phyloP scores from a whole-genome alignment of 2,329 filamentous ascomycete genomes.

The Sarocladiaceae sp. region DNA sequence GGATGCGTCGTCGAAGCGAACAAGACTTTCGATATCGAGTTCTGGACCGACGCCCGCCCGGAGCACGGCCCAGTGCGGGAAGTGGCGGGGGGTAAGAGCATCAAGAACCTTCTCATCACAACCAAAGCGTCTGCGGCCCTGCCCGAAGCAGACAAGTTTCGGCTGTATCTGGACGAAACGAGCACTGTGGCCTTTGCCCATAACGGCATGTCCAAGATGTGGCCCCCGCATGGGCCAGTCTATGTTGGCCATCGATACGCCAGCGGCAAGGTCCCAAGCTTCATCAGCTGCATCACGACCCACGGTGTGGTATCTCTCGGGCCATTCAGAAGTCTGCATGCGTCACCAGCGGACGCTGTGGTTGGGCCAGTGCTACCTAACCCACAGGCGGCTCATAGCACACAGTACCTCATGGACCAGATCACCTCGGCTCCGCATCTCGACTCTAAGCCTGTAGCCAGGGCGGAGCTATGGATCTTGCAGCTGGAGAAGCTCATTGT shows the following conservation, averaged over 20 bases:
- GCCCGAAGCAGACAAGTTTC: constrained; percentile 51
- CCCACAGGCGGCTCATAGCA: constrained; percentile 13
- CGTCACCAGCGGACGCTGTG: constrained; percentile 40
- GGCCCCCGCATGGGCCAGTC: constrained; percentile 42
- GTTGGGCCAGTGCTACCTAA: constrained; percentile 39
- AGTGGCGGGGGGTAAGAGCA: constrained; percentile 31
- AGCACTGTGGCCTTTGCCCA: constrained; percentile 81
- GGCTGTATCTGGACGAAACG: constrained; percentile 51
- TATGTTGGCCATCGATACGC: constrained; percentile 37
- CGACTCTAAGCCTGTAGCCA: constrained; percentile 30
- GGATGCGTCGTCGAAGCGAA: constrained; percentile 21
- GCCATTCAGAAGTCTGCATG: constrained; percentile 45
- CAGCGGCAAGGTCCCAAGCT: constrained; percentile 48
- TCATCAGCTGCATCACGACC: constrained; percentile 60
- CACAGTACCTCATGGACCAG: constrained; percentile 32
- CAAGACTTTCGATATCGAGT: constrained; percentile 43
- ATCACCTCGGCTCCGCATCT: constrained; percentile 38
- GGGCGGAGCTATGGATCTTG: constrained; percentile 42
- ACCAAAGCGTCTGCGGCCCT: constrained; percentile 68
- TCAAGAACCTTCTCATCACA: constrained; percentile 70
- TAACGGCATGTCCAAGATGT: constrained; percentile 73
- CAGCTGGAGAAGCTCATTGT: constrained; percentile 84
- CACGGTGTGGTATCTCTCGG: constrained; percentile 49
- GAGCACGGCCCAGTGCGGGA: constrained; percentile 30
- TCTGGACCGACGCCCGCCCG: constrained; percentile 40